Percentiles rank a stretch among this genome's conserved stretches.
Evolutionary conservation across 306 rosid genomes (phyloP).

Genomic region (Begonia masoniana): DNA sequence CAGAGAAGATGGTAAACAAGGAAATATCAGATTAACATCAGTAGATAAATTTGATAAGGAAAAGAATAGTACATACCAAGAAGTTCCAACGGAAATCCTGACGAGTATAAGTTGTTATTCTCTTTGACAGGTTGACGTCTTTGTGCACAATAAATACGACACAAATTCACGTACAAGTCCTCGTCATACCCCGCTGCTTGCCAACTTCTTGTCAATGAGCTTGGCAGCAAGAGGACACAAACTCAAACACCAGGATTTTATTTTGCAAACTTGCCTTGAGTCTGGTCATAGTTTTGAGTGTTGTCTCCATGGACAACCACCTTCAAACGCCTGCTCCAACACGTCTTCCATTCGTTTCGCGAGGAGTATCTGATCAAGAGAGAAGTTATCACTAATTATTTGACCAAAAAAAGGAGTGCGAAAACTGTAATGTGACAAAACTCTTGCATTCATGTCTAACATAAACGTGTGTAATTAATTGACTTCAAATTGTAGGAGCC

Average conservation of each 20-base stretch:
- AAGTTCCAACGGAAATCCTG: neutral
- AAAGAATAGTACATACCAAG: constrained; percentile 11
- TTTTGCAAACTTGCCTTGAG: neutral
- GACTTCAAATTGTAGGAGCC: too few species aligned
- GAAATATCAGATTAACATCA: neutral
- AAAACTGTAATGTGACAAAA: neutral
- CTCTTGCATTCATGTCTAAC: too few species aligned
- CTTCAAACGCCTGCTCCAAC: constrained; percentile 17
- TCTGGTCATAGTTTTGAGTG: constrained; percentile 13
- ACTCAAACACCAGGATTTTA: neutral
- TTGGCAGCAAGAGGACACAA: neutral
- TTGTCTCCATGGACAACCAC: constrained; percentile 16
- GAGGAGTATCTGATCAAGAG: constrained; percentile 8
- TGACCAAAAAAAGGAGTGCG: neutral
- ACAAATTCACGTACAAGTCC: too few species aligned
- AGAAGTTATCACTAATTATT: neutral
- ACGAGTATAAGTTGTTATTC: too few species aligned
- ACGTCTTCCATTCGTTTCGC: constrained; percentile 18
- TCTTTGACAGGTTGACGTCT: too few species aligned
- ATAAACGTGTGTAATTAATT: too few species aligned
- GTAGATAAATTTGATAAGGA: neutral
- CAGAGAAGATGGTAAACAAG: too few species aligned
- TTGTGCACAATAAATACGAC: too few species aligned
- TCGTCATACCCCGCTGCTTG: too few species aligned
- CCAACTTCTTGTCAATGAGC: too few species aligned